These are phyloP conservation scores for Agaricales sp. DNA, from an alignment of 1,284 basidiomycete genomes.

Conservation along the genomic window DNA sequence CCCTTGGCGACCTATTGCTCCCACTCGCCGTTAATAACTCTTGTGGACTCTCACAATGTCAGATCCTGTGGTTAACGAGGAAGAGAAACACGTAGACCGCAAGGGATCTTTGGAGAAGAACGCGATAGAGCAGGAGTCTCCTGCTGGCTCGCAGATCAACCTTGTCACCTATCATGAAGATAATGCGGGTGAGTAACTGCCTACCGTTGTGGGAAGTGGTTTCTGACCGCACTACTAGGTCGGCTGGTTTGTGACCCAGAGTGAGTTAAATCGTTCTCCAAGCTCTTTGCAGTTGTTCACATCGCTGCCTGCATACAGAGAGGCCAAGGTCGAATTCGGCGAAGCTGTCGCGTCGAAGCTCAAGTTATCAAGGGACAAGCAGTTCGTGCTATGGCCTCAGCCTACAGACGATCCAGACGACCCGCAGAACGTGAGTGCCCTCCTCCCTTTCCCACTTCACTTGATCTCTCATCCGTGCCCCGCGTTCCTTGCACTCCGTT, in stretches of 20 bases:
- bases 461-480: neutral
- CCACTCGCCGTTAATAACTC: neutral
- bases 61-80: neutral
- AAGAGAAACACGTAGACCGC: neutral
- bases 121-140: neutral
- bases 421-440: constrained; percentile 37
- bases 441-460: neutral
- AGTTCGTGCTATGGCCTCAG: constrained; percentile 46
- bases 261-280: neutral
- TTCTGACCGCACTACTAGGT: neutral
- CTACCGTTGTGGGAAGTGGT: no score
- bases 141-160: neutral
- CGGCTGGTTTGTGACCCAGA: neutral
- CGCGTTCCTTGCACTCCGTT: no score
- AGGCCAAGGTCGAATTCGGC: constrained; percentile 38
- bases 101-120: neutral
- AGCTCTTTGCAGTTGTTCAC: neutral
- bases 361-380: constrained; percentile 38
- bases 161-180: neutral
- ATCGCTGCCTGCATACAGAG: constrained; percentile 18
- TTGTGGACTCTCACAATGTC: no score
- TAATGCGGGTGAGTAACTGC: neutral
- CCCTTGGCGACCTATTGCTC: neutral
- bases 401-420: constrained; percentile 42
- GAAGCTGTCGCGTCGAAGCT: constrained; percentile 31